Conservation (phyloP, 1,284 basidiomycete species). For the Ustilago trichophora region DNA sequence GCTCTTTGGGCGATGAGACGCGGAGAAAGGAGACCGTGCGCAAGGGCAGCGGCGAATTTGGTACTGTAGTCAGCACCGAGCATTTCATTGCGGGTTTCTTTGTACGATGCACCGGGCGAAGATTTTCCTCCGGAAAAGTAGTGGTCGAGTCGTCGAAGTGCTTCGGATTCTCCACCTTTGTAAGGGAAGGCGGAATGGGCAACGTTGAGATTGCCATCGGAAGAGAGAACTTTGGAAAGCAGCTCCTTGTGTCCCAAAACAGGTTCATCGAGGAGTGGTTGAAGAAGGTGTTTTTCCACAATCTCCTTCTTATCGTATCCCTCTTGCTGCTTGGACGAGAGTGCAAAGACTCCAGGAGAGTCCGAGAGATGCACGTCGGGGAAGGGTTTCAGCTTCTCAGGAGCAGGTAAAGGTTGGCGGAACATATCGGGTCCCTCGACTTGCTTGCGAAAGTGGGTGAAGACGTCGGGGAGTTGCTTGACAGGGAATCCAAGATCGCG, state of each 20-base stretch:
- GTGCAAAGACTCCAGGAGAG: slow-evolving; percentile 21
- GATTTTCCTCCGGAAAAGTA: slow-evolving; percentile 41
- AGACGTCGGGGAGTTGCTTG: slow-evolving; percentile 57
- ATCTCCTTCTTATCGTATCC: slow-evolving; percentile 9
- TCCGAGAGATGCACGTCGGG: slow-evolving; percentile 21
- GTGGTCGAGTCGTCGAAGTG: slow-evolving; percentile 42
- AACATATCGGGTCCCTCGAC: slow-evolving; percentile 53
- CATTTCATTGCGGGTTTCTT: slow-evolving; percentile 57
- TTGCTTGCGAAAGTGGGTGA: slow-evolving; percentile 59
- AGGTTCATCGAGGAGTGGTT: slow-evolving; percentile 46
- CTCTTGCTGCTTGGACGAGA: slow-evolving; percentile 16
- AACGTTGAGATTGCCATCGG: neutral
- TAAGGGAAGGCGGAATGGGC: slow-evolving; percentile 52
- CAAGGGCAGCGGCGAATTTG: slow-evolving; percentile 56
- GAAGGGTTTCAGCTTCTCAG: slow-evolving; percentile 48
- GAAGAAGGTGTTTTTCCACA: slow-evolving; percentile 39
- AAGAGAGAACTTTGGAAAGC: slow-evolving; percentile 14
- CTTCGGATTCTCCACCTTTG: slow-evolving; percentile 58
- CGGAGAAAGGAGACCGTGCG: slow-evolving; percentile 54
- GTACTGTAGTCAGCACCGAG: slow-evolving; percentile 53
- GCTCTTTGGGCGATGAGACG: slow-evolving; percentile 50
- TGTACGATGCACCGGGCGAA: slow-evolving; percentile 44
- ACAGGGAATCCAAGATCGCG: slow-evolving; percentile 46
- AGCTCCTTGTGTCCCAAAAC: slow-evolving; percentile 32
- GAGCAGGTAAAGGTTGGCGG: slow-evolving; percentile 33